These are phyloP conservation scores for Sutorius eximius DNA, from an alignment of 1,284 basidiomycete species.

Conservation along the genomic window DNA sequence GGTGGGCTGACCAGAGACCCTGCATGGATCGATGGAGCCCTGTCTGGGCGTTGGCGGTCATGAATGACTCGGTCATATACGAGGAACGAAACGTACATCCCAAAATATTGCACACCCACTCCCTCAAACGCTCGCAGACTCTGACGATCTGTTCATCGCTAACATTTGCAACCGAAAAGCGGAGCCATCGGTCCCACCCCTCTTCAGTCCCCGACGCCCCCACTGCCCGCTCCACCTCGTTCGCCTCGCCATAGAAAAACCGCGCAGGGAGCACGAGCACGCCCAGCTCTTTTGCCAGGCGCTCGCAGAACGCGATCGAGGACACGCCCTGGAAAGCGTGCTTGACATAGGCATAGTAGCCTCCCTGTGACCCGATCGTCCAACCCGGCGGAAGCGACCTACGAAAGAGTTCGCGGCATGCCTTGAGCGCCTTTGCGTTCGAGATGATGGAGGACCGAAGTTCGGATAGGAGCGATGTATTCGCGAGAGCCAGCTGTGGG, in stretches of 20 bases:
- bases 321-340: slow-evolving; percentile 61
- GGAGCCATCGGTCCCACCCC: slow-evolving; percentile 56
- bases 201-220: slow-evolving; percentile 24
- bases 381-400: slow-evolving; percentile 47
- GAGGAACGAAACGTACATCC: slow-evolving; percentile 10
- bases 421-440: slow-evolving; percentile 52
- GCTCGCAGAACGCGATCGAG: slow-evolving; percentile 56
- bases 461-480: slow-evolving; percentile 12
- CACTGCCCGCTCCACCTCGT: slow-evolving; percentile 20
- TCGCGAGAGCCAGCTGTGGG: slow-evolving; percentile 58
- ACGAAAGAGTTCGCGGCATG: slow-evolving; percentile 63
- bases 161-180: slow-evolving; percentile 85
- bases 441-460: slow-evolving; percentile 56
- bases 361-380: slow-evolving; percentile 67
- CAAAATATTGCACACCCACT: slow-evolving; percentile 22
- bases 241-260: slow-evolving; percentile 56
- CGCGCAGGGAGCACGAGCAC: slow-evolving; percentile 68
- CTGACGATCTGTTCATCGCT: slow-evolving; percentile 57
- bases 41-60: slow-evolving; percentile 42
- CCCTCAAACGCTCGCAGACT: slow-evolving; percentile 59
- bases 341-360: slow-evolving; percentile 74
- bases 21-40: slow-evolving; percentile 75
- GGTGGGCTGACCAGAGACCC: slow-evolving; percentile 68
- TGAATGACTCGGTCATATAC: neutral
- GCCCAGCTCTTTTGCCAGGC: slow-evolving; percentile 63